These are phyloP conservation scores for Prunus mongolica DNA, from an alignment of 306 rosid species.

Conservation along the genomic window DNA sequence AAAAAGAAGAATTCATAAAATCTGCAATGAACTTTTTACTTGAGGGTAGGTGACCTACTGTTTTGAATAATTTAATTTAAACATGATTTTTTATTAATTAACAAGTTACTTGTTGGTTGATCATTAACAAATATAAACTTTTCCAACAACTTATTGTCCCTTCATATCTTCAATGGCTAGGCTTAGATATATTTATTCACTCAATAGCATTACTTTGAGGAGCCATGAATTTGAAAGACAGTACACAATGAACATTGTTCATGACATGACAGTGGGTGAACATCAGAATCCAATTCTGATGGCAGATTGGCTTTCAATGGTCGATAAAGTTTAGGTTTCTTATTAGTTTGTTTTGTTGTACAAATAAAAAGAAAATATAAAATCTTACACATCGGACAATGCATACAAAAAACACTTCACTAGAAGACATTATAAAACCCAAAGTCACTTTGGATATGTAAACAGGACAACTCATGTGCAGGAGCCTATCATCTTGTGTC, in stretches of 20 bases:
- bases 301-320: not conserved
- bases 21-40: not conserved
- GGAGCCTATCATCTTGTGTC: not conserved
- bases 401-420: constrained; percentile 6
- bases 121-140: not conserved
- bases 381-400: not conserved
- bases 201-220: not conserved
- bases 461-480: not conserved
- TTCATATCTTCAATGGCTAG: not conserved
- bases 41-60: not conserved
- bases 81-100: not conserved
- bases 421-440: not conserved
- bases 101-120: not conserved
- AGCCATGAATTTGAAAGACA: not conserved
- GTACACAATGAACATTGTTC: not conserved
- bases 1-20: not conserved
- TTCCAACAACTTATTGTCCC: not conserved
- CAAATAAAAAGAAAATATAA: not conserved
- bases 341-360: not conserved
- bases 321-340: not conserved
- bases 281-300: not conserved
- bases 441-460: not conserved
- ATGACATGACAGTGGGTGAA: not conserved
- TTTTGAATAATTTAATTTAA: not conserved
- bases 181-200: not conserved